Conservation (phyloP, 2,329 filamentous ascomycete genomes). For the Orbilia javanica region DNA sequence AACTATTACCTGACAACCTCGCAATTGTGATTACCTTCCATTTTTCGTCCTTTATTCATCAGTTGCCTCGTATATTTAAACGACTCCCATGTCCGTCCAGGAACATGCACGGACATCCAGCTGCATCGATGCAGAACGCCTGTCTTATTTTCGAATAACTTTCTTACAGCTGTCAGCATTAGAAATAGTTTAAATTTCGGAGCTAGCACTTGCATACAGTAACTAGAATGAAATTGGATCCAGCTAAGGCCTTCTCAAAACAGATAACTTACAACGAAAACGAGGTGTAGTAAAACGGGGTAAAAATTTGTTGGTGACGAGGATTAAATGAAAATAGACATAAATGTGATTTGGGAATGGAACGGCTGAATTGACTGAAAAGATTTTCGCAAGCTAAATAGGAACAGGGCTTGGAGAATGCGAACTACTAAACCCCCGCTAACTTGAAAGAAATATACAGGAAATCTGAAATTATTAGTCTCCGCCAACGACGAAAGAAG, state of each 20-base stretch:
- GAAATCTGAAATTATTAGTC: neutral
- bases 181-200: neutral
- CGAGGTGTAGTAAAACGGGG: neutral
- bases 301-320: no score
- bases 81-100: neutral
- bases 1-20: neutral
- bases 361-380: no score
- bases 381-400: no score
- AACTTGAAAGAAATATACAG: neutral
- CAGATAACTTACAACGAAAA: neutral
- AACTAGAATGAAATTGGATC: neutral
- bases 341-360: no score
- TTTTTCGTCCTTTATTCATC: no score
- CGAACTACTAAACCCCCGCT: no score
- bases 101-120: no score
- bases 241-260: neutral
- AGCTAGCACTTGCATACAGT: neutral
- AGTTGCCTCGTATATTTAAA: neutral
- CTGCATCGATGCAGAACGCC: neutral
- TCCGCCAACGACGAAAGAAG: no score
- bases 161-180: neutral
- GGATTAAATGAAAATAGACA: neutral
- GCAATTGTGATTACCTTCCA: neutral
- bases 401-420: no score
- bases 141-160: neutral